These are phyloP conservation scores for Cladosporium sp. DNA, from an alignment of 2,329 filamentous ascomycete species.

Conservation along the genomic window DNA sequence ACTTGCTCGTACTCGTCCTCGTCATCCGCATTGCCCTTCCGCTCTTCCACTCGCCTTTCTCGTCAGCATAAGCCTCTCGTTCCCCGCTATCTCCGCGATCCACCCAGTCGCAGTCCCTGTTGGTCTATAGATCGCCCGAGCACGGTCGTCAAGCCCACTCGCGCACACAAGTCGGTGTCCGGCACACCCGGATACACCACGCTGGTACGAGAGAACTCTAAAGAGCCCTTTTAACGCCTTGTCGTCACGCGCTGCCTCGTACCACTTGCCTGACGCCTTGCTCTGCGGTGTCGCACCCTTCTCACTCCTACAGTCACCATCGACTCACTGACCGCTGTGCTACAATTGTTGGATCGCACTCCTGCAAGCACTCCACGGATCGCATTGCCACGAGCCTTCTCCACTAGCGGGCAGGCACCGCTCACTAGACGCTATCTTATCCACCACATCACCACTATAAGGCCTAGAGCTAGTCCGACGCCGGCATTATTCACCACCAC, in stretches of 20 bases:
- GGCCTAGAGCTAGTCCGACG: constrained; percentile 8
- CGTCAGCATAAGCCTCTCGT: not conserved
- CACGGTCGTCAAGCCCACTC: not conserved
- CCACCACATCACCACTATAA: not conserved
- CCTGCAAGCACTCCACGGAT: not conserved
- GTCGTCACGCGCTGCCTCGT: not conserved
- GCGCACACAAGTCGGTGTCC: not conserved
- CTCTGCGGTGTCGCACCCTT: not conserved
- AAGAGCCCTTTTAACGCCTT: not conserved
- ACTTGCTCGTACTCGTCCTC: too few species aligned
- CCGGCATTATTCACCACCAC: constrained; percentile 13
- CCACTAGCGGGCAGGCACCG: constrained; percentile 10
- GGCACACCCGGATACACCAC: not conserved
- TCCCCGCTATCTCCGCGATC: not conserved
- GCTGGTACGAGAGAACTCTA: not conserved
- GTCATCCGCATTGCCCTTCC: too few species aligned
- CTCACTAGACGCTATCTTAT: not conserved
- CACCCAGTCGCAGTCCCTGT: not conserved
- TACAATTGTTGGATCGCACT: not conserved
- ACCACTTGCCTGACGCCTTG: not conserved
- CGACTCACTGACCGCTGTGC: not conserved
- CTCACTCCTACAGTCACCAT: not conserved
- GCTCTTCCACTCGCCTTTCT: not conserved
- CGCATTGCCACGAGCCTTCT: constrained; percentile 2
- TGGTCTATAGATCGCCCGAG: not conserved